Base-by-base conservation (phyloP, 2,329 filamentous ascomycete species). In the Gaeumannomyces tritici region DNA sequence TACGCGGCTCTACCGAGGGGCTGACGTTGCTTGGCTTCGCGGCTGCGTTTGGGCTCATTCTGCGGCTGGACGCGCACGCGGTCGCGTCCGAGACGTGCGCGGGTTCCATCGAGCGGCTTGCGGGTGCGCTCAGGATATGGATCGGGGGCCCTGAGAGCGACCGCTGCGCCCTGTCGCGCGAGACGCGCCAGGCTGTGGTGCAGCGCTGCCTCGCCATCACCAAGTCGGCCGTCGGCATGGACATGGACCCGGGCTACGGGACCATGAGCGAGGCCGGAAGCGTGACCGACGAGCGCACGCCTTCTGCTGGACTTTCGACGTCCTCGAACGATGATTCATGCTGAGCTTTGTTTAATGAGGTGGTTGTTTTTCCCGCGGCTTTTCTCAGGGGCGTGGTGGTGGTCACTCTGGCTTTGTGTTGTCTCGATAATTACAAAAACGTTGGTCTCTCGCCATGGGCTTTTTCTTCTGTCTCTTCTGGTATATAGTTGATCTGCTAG, bases 1-100 rank as follows among this genome's bases (percentile, higher is more conserved):
- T 79, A 8, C 76, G 76, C 1, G 72, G 73, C 31, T 73, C 73
- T 18, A 69, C 73, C 4, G 75, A 74, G 21, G 29, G 21, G 72
- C 79, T 84, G 74, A 80, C 81, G 1, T 76, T 88, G 1, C 78
- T 89, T 5, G 83, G 83, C 24, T 88, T 83, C 67, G 81, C 83
- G 0, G 81, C 84, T 2, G 78, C 81, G 11, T 84, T 84, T 70
- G 80, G 81, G 61, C 72, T 89, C 29, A 83, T 88, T 77, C 80
- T 81, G 59, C 72, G 75, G 29, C 75, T 88, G 4, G 73, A 79
- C 27, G 70, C 69, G 1, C 80, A 85, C 66, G 72, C 78, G 59
- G 71, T 77, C 24, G 77, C 78, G 1, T 77, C 79, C 2, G 78
- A 80, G 62, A 74, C 73, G 4, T 84, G 80, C 66, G 73, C 77